phyloP scores from a whole-genome alignment of 306 rosid genomes.

The Trifolium dubium region DNA sequence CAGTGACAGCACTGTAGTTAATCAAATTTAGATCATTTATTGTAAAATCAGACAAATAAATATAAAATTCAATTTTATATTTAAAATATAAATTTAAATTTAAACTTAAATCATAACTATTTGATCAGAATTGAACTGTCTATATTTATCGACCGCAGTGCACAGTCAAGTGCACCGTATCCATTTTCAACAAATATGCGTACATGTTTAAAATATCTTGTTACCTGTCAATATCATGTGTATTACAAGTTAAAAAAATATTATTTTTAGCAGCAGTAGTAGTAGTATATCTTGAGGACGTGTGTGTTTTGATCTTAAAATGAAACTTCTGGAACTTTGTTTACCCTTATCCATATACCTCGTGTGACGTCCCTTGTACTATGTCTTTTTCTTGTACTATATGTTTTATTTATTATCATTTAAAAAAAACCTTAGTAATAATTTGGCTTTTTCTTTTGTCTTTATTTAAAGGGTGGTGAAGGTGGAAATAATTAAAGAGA shows the following conservation, averaged over 20 bases:
- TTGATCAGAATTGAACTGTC: too few relatives aligned
- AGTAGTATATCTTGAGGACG: not conserved
- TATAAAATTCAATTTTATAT: too few relatives aligned
- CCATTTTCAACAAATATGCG: too few relatives aligned
- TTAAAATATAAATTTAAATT: too few relatives aligned
- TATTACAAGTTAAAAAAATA: not conserved
- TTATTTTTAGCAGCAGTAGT: not conserved
- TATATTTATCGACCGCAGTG: too few relatives aligned
- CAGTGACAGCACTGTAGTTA: too few relatives aligned
- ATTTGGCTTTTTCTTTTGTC: not conserved
- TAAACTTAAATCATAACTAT: too few relatives aligned
- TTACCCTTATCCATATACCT: slow-evolving; percentile 21
- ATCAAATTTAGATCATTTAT: too few relatives aligned
- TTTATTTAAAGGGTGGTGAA: not conserved
- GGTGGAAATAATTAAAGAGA: slow-evolving; percentile 53
- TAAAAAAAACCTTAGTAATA: not conserved
- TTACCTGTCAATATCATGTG: too few relatives aligned
- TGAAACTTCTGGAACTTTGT: not conserved
- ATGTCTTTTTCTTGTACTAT: not conserved
- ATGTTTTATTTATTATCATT: not conserved
- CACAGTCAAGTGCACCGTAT: too few relatives aligned
- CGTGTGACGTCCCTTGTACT: not conserved
- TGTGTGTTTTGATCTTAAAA: not conserved
- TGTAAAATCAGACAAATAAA: too few relatives aligned
- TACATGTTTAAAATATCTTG: too few relatives aligned